Conservation (phyloP, 352 stramenopile species). For the Globisporangium splendens region DNA sequence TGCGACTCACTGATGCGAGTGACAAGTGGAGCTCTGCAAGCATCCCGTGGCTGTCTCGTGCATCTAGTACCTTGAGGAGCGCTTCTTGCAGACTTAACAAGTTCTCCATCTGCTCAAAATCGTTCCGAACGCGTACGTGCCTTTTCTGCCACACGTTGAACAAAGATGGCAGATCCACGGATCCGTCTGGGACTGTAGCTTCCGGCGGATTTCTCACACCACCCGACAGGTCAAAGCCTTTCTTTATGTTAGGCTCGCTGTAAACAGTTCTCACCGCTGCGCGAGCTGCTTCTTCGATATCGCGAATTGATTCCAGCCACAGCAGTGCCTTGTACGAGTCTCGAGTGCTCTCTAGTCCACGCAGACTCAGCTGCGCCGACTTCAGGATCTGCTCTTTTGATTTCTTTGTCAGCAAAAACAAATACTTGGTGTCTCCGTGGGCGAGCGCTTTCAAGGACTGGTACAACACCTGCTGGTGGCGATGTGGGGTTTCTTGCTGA, state of each 20-base stretch:
- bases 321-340: slow-evolving; percentile 54
- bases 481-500: slow-evolving; percentile 19
- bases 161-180: slow-evolving; percentile 17
- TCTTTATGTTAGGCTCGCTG: background rate
- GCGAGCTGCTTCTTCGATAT: slow-evolving; percentile 51
- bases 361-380: slow-evolving; percentile 54
- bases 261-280: slow-evolving; percentile 12
- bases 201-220: slow-evolving; percentile 1
- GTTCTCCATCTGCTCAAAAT: slow-evolving; percentile 58
- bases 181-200: background rate
- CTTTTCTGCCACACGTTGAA: slow-evolving; percentile 43
- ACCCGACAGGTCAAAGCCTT: background rate
- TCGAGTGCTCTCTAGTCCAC: slow-evolving; percentile 64
- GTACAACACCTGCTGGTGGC: slow-evolving; percentile 54
- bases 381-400: slow-evolving; percentile 53
- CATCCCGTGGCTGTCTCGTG: slow-evolving; percentile 15
- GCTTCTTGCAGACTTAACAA: slow-evolving; percentile 62
- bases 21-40: slow-evolving; percentile 57
- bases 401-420: slow-evolving; percentile 26
- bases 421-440: slow-evolving; percentile 39
- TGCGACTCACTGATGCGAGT: slow-evolving; percentile 52
- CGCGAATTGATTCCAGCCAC: slow-evolving; percentile 51
- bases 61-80: slow-evolving; percentile 39
- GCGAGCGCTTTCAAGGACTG: slow-evolving; percentile 54
- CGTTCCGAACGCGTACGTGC: slow-evolving; percentile 35